Evolutionary conservation across 805 yeast species (phyloP).

Genomic region (Yamadazyma ubonensis): DNA sequence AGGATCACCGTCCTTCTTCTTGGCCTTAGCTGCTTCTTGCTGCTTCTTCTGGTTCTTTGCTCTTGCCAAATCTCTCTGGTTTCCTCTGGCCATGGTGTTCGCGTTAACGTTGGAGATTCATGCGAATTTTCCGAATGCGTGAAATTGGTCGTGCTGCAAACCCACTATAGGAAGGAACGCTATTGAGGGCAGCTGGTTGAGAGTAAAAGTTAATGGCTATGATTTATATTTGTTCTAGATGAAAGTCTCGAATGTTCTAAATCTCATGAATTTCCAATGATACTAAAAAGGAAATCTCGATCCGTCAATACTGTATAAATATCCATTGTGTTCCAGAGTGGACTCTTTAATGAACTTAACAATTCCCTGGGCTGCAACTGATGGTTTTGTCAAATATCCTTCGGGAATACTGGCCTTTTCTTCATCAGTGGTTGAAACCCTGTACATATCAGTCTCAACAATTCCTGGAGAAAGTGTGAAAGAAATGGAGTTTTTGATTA

Average conservation of each 20-base stretch:
- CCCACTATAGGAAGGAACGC: too few species aligned
- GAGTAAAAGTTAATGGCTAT: too few species aligned
- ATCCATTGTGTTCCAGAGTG: slow-evolving; percentile 24
- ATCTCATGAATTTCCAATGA: too few species aligned
- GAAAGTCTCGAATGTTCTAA: too few species aligned
- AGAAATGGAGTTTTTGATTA: slow-evolving; percentile 19
- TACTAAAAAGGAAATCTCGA: background rate
- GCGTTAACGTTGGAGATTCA: background rate
- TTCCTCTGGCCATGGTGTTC: slow-evolving; percentile 82
- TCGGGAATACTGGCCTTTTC: slow-evolving; percentile 19
- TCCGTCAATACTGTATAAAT: slow-evolving; percentile 25
- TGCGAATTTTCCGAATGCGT: background rate
- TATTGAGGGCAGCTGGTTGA: too few species aligned
- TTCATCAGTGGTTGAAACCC: slow-evolving; percentile 15
- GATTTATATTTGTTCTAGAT: too few species aligned
- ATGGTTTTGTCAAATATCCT: too few species aligned
- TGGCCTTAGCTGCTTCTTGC: slow-evolving; percentile 54
- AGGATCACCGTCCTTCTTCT: slow-evolving; percentile 79
- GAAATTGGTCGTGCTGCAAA: too few species aligned
- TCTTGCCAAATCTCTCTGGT: slow-evolving; percentile 93
- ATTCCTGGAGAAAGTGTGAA: slow-evolving; percentile 31
- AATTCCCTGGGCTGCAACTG: too few species aligned
- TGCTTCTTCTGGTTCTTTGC: slow-evolving; percentile 83
- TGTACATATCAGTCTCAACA: slow-evolving; percentile 34
- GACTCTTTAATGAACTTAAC: slow-evolving; percentile 19